Percentiles rank a stretch among this genome's conserved stretches.
Evolutionary conservation across 2,329 filamentous ascomycete genomes (phyloP).

Genomic region (Aspergillus sp.): DNA sequence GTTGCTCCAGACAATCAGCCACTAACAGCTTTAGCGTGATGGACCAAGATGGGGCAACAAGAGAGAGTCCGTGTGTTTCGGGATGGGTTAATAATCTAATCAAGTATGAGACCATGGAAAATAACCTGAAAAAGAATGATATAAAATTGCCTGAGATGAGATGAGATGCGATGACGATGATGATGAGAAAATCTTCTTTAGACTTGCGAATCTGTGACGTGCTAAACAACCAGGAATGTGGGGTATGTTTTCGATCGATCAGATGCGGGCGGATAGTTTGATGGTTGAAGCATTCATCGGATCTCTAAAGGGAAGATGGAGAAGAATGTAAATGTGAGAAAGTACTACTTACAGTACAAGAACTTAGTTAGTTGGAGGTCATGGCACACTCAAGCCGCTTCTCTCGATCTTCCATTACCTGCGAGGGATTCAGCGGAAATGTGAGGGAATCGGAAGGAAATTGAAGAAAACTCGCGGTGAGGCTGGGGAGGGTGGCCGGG

Average conservation of each 20-base stretch:
- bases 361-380: too few relatives aligned
- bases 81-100: too few relatives aligned
- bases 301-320: neutral
- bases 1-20: conserved; percentile 34
- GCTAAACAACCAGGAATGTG: conserved; percentile 10
- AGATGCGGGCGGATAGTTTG: neutral
- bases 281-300: neutral
- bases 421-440: neutral
- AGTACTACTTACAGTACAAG: too few relatives aligned
- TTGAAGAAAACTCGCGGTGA: conserved; percentile 14
- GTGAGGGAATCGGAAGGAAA: neutral
- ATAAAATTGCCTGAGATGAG: neutral
- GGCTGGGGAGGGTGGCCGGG: conserved; percentile 14
- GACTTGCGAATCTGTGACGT: conserved; percentile 2
- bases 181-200: neutral
- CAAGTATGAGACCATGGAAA: too few relatives aligned
- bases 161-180: neutral
- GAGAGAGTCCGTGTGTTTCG: neutral
- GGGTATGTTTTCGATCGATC: neutral
- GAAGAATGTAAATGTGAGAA: neutral
- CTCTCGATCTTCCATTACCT: neutral
- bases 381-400: too few relatives aligned
- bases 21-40: conserved; percentile 26
- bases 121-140: too few relatives aligned
- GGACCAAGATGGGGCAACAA: conserved; percentile 4